These are phyloP conservation scores for Galerina sulciceps DNA, from an alignment of 768 basidiomycete species.

Conservation along the genomic window DNA sequence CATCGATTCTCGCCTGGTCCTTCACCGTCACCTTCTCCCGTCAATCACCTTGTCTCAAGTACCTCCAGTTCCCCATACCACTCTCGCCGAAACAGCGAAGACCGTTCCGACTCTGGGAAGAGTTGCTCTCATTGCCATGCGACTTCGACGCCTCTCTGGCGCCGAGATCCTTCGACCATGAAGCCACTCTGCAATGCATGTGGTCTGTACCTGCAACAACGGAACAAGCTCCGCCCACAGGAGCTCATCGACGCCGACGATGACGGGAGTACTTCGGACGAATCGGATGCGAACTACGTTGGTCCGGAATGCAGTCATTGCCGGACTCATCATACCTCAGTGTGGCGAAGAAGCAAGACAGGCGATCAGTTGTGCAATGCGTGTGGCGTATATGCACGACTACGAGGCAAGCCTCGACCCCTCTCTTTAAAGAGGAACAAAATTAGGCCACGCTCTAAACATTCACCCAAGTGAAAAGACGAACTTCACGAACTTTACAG, in stretches of 20 bases:
- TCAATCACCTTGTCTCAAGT: constrained; percentile 24
- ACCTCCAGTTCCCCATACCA: constrained; percentile 21
- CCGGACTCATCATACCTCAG: constrained; percentile 51
- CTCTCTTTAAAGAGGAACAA: constrained; percentile 49
- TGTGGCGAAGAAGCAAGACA: constrained; percentile 54
- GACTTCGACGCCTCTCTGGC: constrained; percentile 53
- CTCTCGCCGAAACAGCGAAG: constrained; percentile 32
- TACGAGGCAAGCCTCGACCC: constrained; percentile 51
- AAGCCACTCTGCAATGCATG: constrained; percentile 53
- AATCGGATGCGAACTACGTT: constrained; percentile 41
- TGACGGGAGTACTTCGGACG: constrained; percentile 41
- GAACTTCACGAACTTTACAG: neutral
- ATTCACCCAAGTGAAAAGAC: constrained; percentile 28
- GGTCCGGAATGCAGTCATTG: constrained; percentile 56
- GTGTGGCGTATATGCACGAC: constrained; percentile 51
- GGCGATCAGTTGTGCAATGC: constrained; percentile 56
- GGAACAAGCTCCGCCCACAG: constrained; percentile 50
- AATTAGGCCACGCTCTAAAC: constrained; percentile 54
- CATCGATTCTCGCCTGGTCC: constrained; percentile 37
- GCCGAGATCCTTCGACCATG: constrained; percentile 47
- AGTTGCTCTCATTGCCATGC: constrained; percentile 51
- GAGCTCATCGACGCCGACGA: constrained; percentile 55
- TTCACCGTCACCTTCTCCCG: constrained; percentile 37
- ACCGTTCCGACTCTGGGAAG: constrained; percentile 35
- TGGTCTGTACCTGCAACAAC: constrained; percentile 50